Evolutionary conservation across 805 yeast species (phyloP), one percentile per base, ranked within the genome.

Genomic region (Lachancea lanzarotensis): DNA sequence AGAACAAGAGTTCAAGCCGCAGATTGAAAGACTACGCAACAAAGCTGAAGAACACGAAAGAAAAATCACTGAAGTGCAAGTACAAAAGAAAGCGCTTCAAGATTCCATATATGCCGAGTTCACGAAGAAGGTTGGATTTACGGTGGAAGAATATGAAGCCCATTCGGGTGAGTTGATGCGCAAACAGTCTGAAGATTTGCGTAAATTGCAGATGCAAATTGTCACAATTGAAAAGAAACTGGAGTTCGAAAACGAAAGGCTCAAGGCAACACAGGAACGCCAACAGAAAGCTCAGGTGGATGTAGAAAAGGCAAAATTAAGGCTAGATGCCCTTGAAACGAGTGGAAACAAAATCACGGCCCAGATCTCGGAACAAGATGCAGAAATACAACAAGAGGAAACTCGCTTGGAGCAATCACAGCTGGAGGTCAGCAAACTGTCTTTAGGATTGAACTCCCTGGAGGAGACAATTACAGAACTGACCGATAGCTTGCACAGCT

Each of bases 61-160:
- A 0, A 54, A 65, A 16, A 60, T 72, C 13, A 40, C 52, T 1
- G 50, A 54, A 0, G 52, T 63, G 13, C 65, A 64, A 19, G 34
- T 38, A 0, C 56, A 61, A 25, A 65, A 69, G 25, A 56, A 63
- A 3, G 45, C 49, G 2, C 49, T 80, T 7, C 81, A 79, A 50
- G 51, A 63, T 2, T 57, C 60, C 3, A 63, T 80, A 3, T 84
- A 79, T 56, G 39, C 58, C 9, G 72, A 62, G 0, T 84, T 89
- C 57, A 82, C 90, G 45, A 44, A 57, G 1, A 69, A 64, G 45
- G 65, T 81, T 42, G 78, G 79, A 0, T 78, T 87, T 53, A 59
- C 66, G 7, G 78, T 88, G 33, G 69, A 73, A 38, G 88, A 82
- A 29, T 89, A 84, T 59, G 96, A 89, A 59, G 69, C 68, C 36